Evolutionary conservation across 116 monocot species (phyloP).

Genomic region (Papilionanthe hybrid): DNA sequence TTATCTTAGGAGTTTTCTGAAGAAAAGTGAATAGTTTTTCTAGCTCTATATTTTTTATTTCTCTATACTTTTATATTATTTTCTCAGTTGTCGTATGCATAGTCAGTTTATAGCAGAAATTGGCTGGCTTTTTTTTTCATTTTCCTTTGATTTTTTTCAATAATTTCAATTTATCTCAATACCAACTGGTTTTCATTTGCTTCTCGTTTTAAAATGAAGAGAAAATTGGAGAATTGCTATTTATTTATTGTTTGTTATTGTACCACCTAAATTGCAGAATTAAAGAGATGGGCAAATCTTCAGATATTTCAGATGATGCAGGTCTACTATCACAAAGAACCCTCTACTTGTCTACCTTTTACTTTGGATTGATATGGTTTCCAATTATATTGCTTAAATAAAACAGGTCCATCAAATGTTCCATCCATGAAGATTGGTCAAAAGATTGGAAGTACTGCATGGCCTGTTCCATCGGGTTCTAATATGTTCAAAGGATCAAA

Average conservation of each 20-base stretch:
- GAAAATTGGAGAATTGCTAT: not conserved
- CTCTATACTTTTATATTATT: not conserved
- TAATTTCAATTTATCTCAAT: not conserved
- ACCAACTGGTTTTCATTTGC: not conserved
- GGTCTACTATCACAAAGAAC: not conserved
- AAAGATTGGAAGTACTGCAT: conserved; percentile 23
- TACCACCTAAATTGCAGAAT: not conserved
- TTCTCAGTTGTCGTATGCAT: not conserved
- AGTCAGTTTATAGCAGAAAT: not conserved
- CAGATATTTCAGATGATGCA: not conserved
- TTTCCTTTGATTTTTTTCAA: not conserved
- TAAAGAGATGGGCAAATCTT: conserved; percentile 6
- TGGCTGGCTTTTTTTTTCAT: not conserved
- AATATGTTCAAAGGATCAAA: conserved; percentile 29
- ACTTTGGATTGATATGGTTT: not conserved
- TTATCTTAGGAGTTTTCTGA: not conserved
- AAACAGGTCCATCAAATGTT: conserved; percentile 9
- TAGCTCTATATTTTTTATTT: not conserved
- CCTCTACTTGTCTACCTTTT: not conserved
- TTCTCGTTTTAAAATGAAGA: not conserved
- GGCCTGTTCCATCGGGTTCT: conserved; percentile 29
- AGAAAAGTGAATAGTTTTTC: not conserved
- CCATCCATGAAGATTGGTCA: conserved; percentile 12
- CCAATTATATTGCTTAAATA: not conserved
- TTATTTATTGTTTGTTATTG: not conserved